Evolutionary conservation across 164 flowering plant species (phyloP).

Genomic region (Dillenia turbinata): DNA sequence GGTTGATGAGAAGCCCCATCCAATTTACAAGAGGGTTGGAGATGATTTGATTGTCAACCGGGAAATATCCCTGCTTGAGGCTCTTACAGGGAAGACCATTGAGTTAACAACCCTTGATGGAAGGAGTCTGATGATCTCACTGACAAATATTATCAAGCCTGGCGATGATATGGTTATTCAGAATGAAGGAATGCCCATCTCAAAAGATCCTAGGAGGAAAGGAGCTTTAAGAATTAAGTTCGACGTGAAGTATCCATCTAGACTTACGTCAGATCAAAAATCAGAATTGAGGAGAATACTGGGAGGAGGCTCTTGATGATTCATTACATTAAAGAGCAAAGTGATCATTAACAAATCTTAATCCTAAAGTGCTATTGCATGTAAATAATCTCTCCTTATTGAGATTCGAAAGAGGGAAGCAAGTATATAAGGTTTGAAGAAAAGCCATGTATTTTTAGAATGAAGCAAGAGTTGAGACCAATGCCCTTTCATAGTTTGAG

Average conservation of each 20-base stretch:
- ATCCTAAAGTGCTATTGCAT: slow-evolving; percentile 12
- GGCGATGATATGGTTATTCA: slow-evolving; percentile 64
- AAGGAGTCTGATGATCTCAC: slow-evolving; percentile 47
- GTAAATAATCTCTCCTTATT: slow-evolving; percentile 24
- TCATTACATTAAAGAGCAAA: neutral
- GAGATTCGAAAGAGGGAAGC: slow-evolving; percentile 27
- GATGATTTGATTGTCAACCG: slow-evolving; percentile 65
- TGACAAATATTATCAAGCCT: slow-evolving; percentile 67
- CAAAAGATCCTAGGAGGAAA: slow-evolving; percentile 73
- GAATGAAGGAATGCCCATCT: slow-evolving; percentile 93
- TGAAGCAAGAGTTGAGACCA: neutral
- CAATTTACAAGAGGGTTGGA: slow-evolving; percentile 72
- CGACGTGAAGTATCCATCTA: slow-evolving; percentile 73
- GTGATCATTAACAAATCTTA: slow-evolving; percentile 7
- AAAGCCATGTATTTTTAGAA: neutral
- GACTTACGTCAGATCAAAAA: slow-evolving; percentile 74
- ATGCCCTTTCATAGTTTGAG: neutral
- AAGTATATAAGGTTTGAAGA: neutral
- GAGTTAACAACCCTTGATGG: slow-evolving; percentile 70
- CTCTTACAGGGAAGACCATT: slow-evolving; percentile 80
- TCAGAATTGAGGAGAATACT: slow-evolving; percentile 59
- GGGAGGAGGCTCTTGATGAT: slow-evolving; percentile 38
- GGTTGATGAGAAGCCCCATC: slow-evolving; percentile 86
- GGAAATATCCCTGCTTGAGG: slow-evolving; percentile 68
- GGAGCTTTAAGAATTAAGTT: slow-evolving; percentile 75